phyloP scores from a whole-genome alignment of 352 stramenopile genomes.

The Nothophytophthora sp. region DNA sequence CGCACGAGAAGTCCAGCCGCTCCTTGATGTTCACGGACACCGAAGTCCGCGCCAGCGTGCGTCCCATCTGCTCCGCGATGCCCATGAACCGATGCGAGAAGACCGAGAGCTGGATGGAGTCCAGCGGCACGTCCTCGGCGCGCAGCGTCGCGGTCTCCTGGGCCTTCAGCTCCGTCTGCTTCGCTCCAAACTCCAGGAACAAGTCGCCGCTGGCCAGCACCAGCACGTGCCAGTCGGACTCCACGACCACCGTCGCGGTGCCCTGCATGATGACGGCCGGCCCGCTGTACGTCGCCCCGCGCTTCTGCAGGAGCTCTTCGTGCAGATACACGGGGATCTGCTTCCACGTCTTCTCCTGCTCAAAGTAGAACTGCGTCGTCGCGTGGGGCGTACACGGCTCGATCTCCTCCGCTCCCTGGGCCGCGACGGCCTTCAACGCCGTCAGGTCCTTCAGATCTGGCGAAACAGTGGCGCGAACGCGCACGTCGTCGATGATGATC shows the following conservation, averaged over 20 bases:
- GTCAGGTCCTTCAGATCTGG: constrained; percentile 64
- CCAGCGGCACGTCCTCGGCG: constrained; percentile 59
- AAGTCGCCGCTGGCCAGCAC: constrained; percentile 96
- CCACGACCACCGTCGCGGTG: constrained; percentile 98
- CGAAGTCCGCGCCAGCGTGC: constrained; percentile 95
- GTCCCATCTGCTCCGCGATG: constrained; percentile 99
- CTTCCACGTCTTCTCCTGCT: constrained; percentile 74
- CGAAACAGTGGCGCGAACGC: constrained; percentile 95
- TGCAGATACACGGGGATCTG: constrained; percentile 94
- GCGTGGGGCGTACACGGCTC: constrained; percentile 50
- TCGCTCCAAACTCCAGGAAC: constrained; percentile 78
- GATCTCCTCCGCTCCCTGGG: constrained; percentile 2
- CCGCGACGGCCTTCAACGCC: constrained; percentile 3
- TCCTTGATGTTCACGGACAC: constrained; percentile 99
- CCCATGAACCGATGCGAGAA: constrained; percentile 99
- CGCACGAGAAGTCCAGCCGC: constrained; percentile 98
- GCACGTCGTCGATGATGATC: constrained; percentile 97
- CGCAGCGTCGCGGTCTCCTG: constrained; percentile 11
- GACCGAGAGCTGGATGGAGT: constrained; percentile 97
- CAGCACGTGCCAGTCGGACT: constrained; percentile 93
- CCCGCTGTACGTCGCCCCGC: constrained; percentile 71
- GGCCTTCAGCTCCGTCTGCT: constrained; percentile 26
- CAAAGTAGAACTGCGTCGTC: constrained; percentile 81
- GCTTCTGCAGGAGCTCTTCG: constrained; percentile 83
- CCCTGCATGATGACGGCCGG: constrained; percentile 98